Evolutionary conservation across 345 rosid species (phyloP).

Genomic region (Linum tenue): DNA sequence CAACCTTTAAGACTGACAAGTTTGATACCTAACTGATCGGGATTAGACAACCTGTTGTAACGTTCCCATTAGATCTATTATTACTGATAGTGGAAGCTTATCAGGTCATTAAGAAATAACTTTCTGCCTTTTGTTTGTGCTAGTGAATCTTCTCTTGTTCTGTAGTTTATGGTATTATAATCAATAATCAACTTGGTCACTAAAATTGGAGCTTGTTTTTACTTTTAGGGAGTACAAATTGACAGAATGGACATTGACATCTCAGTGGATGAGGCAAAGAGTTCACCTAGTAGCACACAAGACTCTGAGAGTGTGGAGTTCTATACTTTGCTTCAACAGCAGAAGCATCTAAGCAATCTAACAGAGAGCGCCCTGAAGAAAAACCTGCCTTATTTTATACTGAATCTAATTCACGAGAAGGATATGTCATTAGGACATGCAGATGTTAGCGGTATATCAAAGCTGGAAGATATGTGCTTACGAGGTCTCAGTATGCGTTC

Average conservation of each 20-base stretch:
- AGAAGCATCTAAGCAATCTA: conserved; percentile 48
- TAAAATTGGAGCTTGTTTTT: conserved; percentile 10
- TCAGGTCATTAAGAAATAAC: too few relatives aligned
- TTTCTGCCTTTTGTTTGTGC: background rate
- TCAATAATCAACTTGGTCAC: background rate
- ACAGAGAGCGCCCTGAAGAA: conserved; percentile 69
- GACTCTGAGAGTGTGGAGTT: conserved; percentile 49
- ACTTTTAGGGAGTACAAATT: conserved; percentile 61
- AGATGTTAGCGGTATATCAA: conserved; percentile 41
- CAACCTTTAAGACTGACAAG: too few relatives aligned
- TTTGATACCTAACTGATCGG: background rate
- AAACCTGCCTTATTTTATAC: conserved; percentile 59
- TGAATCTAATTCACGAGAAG: conserved; percentile 68
- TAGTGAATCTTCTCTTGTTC: background rate
- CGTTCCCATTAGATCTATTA: background rate
- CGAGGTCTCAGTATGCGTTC: conserved; percentile 51
- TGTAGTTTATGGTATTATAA: background rate
- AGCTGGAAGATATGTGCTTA: conserved; percentile 62
- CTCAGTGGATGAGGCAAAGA: conserved; percentile 27
- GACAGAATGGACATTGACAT: conserved; percentile 57
- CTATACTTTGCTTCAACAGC: conserved; percentile 41
- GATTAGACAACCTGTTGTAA: too few relatives aligned
- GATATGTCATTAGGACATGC: conserved; percentile 29
- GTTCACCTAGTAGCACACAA: conserved; percentile 29
- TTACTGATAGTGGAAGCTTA: background rate